These are phyloP conservation scores for Colletotrichum musicola DNA, from an alignment of 2,329 filamentous ascomycete species.

Conservation along the genomic window DNA sequence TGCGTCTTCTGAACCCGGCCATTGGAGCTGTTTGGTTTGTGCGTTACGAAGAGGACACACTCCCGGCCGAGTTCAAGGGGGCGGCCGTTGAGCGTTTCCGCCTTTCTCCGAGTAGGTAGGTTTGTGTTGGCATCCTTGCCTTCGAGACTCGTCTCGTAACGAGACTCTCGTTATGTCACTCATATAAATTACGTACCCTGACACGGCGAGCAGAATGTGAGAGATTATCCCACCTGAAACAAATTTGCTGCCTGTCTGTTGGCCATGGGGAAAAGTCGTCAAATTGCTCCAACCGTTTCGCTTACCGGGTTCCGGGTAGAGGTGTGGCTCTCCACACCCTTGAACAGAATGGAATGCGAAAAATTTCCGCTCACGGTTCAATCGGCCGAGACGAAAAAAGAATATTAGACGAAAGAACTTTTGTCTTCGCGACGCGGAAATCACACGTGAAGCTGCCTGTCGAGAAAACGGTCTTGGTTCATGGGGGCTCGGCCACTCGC, in stretches of 20 bases:
- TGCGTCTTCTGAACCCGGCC: too few species aligned
- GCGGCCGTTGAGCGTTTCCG: constrained; percentile 1
- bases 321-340: too few species aligned
- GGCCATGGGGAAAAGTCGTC: not conserved
- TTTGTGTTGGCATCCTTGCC: not conserved
- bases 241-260: not conserved
- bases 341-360: too few species aligned
- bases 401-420: too few species aligned
- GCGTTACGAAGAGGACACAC: not conserved
- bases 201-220: not conserved
- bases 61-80: constrained; percentile 4
- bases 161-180: not conserved
- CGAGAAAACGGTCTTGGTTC: too few species aligned
- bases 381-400: too few species aligned
- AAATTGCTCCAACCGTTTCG: not conserved
- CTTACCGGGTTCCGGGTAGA: too few species aligned
- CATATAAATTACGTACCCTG: constrained; percentile 11
- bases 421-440: too few species aligned
- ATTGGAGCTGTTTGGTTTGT: too few species aligned
- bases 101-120: constrained; percentile 1
- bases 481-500: too few species aligned
- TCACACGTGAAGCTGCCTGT: too few species aligned
- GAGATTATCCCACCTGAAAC: constrained; percentile 17
- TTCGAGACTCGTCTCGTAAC: not conserved
- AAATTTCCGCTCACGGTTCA: too few species aligned